These are phyloP conservation scores for Globisporangium yorkense DNA, from an alignment of 352 stramenopile species.

Conservation along the genomic window DNA sequence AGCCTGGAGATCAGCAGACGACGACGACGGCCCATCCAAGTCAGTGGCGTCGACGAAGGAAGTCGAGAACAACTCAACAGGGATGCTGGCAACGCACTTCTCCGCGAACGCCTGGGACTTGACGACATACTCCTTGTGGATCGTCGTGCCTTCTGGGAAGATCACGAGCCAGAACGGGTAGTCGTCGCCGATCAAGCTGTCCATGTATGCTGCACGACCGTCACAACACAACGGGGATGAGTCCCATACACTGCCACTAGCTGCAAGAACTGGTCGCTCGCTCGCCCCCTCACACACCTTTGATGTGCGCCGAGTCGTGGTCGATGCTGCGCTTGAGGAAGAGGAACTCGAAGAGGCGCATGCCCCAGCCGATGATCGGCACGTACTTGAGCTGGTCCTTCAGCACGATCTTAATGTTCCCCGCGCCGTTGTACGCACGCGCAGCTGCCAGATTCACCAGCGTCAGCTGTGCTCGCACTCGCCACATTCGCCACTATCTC, in stretches of 20 bases:
- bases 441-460: slow-evolving; percentile 26
- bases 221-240: too few species aligned
- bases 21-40: not conserved
- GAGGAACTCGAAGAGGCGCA: slow-evolving; percentile 89
- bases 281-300: slow-evolving; percentile 16
- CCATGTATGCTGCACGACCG: slow-evolving; percentile 49
- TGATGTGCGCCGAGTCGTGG: slow-evolving; percentile 60
- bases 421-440: slow-evolving; percentile 44
- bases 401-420: slow-evolving; percentile 90
- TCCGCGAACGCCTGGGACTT: slow-evolving; percentile 91
- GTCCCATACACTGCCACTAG: too few species aligned
- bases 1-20: slow-evolving; percentile 14
- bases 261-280: too few species aligned
- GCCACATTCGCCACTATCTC: too few species aligned
- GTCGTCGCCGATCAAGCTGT: slow-evolving; percentile 67
- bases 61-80: not conserved
- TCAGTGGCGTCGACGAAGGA: not conserved
- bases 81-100: slow-evolving; percentile 30
- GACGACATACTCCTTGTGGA: slow-evolving; percentile 79
- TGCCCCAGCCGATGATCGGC: slow-evolving; percentile 86
- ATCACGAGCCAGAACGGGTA: slow-evolving; percentile 88
- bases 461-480: too few species aligned
- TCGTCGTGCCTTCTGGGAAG: slow-evolving; percentile 90
- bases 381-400: slow-evolving; percentile 89
- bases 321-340: slow-evolving; percentile 85